phyloP scores from a whole-genome alignment of 208 protist species.

The Trypanosoma melophagium region DNA sequence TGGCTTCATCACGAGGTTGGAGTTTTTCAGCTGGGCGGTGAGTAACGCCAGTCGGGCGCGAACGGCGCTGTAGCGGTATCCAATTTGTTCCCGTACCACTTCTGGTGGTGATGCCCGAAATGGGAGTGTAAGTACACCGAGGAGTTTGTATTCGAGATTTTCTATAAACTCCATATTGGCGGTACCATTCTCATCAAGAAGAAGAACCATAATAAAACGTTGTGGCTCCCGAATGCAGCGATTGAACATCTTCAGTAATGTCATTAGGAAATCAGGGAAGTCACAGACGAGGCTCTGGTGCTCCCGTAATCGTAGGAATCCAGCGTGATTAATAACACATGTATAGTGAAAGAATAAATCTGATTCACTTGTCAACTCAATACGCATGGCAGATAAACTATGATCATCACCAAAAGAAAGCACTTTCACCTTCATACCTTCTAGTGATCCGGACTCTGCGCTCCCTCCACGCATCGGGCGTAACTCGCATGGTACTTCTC shows the following conservation, averaged over 20 bases:
- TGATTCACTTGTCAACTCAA: constrained; percentile 90
- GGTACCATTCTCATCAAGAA: constrained; percentile 80
- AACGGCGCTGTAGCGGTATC: constrained; percentile 91
- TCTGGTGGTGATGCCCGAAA: constrained; percentile 87
- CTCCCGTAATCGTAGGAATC: constrained; percentile 80
- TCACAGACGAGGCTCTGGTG: constrained; percentile 94
- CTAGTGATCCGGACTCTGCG: constrained; percentile 78
- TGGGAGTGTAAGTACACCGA: constrained; percentile 89
- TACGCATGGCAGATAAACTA: constrained; percentile 58
- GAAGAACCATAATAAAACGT: constrained; percentile 83
- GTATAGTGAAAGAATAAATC: constrained; percentile 95
- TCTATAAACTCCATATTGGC: constrained; percentile 93
- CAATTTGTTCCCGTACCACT: constrained; percentile 89
- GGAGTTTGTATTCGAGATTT: constrained; percentile 95
- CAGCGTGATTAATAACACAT: constrained; percentile 85
- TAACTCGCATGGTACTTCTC: constrained; percentile 91
- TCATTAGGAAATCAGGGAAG: constrained; percentile 91
- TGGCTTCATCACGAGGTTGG: constrained; percentile 54
- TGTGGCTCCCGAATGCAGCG: constrained; percentile 89
- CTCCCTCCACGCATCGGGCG: constrained; percentile 66
- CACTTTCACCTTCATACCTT: constrained; percentile 91
- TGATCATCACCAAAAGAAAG: constrained; percentile 86
- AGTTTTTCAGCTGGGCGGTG: constrained; percentile 87
- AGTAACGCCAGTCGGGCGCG: constrained; percentile 86
- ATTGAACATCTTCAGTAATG: constrained; percentile 93